A percentile compares a stretch with the other conserved stretches of the same genome.
Evolutionary conservation across 1,139 yeast species (phyloP).

Genomic region (Wickerhamomyces sp.): DNA sequence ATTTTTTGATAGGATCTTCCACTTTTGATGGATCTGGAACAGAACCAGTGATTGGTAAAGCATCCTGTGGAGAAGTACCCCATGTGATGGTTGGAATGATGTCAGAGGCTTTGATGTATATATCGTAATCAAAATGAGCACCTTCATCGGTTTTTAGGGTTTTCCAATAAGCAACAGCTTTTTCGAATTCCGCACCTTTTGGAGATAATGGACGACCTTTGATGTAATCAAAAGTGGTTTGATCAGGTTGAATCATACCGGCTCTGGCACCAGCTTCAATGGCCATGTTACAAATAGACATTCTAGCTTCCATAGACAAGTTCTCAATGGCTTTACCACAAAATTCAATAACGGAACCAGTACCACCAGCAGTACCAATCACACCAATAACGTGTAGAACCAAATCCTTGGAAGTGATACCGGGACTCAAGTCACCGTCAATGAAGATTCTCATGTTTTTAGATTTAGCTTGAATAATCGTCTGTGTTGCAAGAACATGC

Average conservation of each 20-base stretch:
- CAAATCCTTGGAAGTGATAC: conserved; percentile 93
- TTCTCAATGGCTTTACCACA: conserved; percentile 91
- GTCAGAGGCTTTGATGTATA: conserved; percentile 75
- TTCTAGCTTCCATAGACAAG: conserved; percentile 96
- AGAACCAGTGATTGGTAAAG: conserved; percentile 82
- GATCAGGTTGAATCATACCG: conserved; percentile 97
- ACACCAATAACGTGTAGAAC: conserved; percentile 91
- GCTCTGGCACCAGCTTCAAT: conserved; percentile 99
- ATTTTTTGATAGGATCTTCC: conserved; percentile 67
- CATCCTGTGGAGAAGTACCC: conserved; percentile 99
- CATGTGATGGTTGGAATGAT: conserved; percentile 95
- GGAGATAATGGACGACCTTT: conserved; percentile 96
- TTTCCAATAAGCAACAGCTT: conserved; percentile 88
- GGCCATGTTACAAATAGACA: conserved; percentile 99
- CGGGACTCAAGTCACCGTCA: conserved; percentile 76
- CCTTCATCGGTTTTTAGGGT: conserved; percentile 83
- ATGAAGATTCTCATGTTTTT: conserved; percentile 90
- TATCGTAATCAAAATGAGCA: conserved; percentile 82
- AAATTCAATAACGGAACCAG: conserved; percentile 94
- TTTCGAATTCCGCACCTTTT: conserved; percentile 88
- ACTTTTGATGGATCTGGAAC: conserved; percentile 86
- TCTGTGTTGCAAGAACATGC: conserved; percentile 96
- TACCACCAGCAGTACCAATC: conserved; percentile 99
- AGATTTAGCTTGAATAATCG: conserved; percentile 88
- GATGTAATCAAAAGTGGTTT: conserved; percentile 77